Base-by-base conservation (phyloP, 2,329 filamentous ascomycete genomes). In the Sporothrix brunneoviolacea region DNA sequence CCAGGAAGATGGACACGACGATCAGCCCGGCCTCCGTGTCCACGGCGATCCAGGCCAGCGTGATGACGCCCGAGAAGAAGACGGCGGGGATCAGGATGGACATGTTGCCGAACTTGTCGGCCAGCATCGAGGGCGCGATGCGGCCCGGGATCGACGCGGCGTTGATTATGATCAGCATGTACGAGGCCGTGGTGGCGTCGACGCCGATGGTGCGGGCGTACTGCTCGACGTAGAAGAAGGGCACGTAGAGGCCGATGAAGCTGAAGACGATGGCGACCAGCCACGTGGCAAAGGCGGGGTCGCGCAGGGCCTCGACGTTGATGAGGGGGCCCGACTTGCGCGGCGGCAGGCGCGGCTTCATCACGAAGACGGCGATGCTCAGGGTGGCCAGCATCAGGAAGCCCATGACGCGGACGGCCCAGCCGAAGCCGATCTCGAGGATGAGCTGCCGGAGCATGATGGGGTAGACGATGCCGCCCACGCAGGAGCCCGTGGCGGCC, bases 1-100 rank as follows among this genome's bases (percentile, higher is more conserved):
- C 65, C 48, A 65, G 64, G 18, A 66, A 60, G 8, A 61, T 56
- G 3, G 64, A 61, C 35, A 65, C 67, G 15, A 61, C 58, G 40
- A 66, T 63, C 30, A 64, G 59, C 9, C 62, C 61, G 2, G 57
- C 41, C 4, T 63, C 49, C 32, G 53, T 51, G 22, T 58, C 35
- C 9, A 67, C 63, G 12, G 60, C 63, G 13, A 67, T 60, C 52
- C 52, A 54, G 21, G 52, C 44, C 15, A 54, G 22, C 3, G 47
- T 41, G 9, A 54, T 46, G 21, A 51, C 46, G 3, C 45, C 41
- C 2, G 51, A 50, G 9, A 44, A 42, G 30, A 50, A 46, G 18
- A 48, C 44, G 28, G 43, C 44, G 12, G 43, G 43, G 6, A 50
- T 52, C 18, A 54, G 24, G 18, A 52, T 47, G 27, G 45, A 28